Evolutionary conservation across 495 filamentous ascomycete species (phyloP), one percentile per base, ranked within the genome.

Genomic region (Parathielavia appendiculata): DNA sequence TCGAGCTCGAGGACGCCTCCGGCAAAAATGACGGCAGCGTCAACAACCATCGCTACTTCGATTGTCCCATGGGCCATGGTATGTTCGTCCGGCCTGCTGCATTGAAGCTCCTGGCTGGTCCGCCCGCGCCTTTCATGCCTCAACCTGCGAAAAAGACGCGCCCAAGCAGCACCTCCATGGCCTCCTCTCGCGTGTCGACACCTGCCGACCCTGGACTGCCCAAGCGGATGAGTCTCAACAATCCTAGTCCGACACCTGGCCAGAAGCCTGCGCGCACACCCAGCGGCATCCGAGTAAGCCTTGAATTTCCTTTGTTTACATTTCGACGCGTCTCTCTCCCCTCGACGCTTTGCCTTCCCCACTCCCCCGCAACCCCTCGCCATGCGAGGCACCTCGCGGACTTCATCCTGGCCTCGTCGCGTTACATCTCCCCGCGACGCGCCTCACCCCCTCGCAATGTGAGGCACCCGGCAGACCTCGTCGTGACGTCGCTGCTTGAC

Each of bases 11-110:
- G 41, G 87, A 87, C 38, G 75, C 83, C n/a, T 80, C 78, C 12
- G 93, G 93, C 12, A 97, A 98, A 75, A 97, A 98, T 66, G 90
- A 98, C 79, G 93, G 93, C 62, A 83, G 86, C 32, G 88, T 97
- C 40, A 82, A 92, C 70, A 92, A 91, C 43, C 82, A 92, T 61
- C 79, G 90, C 40, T 98, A 98, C 71, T 98, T 97, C 66, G 83
- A 91, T 23, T 97, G 92, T 66, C 72, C 84, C 52, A 83, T 83
- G 57, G 82, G 82, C 7, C 82, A 82, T 74, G 93, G 93, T 64
- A 93, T 97, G 87, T 98, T 98, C 65, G 80, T 96, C 34, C 80
- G 87, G 36, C 85, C 89, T 7, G 67, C 76, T 4, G 83, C 83
- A 2, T 74, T 83, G 23, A 76, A 76, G 30, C 68, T 91, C 19